phyloP scores from a whole-genome alignment of 352 stramenopile species.

The Globisporangium okanoganense region DNA sequence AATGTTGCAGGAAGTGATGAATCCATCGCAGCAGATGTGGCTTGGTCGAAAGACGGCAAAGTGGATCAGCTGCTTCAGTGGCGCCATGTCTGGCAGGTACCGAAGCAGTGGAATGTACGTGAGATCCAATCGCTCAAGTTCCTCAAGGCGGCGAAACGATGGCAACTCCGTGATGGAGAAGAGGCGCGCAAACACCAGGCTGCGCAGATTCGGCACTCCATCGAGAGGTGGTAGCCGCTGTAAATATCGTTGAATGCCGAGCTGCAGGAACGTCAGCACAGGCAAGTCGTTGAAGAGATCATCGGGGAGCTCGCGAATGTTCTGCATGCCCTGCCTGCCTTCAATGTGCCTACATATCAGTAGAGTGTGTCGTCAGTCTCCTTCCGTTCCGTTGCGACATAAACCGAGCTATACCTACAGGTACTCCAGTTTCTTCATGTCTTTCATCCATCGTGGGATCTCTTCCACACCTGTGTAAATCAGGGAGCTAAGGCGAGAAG shows the following conservation, averaged over 20 bases:
- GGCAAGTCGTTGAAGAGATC: slow-evolving; percentile 33
- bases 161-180: slow-evolving; percentile 22
- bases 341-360: slow-evolving; percentile 40
- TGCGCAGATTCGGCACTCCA: slow-evolving; percentile 27
- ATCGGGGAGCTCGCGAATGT: slow-evolving; percentile 19
- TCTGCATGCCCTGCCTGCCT: slow-evolving; percentile 23
- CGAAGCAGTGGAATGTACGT: slow-evolving; percentile 14
- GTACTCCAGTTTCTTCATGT: slow-evolving; percentile 32
- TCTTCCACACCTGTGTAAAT: slow-evolving; percentile 25
- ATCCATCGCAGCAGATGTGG: slow-evolving; percentile 37
- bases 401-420: slow-evolving; percentile 23
- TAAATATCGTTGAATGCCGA: slow-evolving; percentile 28
- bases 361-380: background rate
- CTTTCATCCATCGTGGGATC: slow-evolving; percentile 27
- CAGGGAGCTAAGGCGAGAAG: slow-evolving; percentile 15
- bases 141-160: slow-evolving; percentile 15
- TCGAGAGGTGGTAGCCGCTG: slow-evolving; percentile 22
- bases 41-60: slow-evolving; percentile 25
- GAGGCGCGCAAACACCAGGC: slow-evolving; percentile 24
- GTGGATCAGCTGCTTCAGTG: slow-evolving; percentile 13
- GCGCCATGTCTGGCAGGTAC: slow-evolving; percentile 22
- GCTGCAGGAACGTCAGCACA: slow-evolving; percentile 29
- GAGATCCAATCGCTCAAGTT: slow-evolving; percentile 26
- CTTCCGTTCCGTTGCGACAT: background rate
- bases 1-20: slow-evolving; percentile 24